Conservation (phyloP, 2,329 filamentous ascomycete species). For the Aspergillus awamori region DNA sequence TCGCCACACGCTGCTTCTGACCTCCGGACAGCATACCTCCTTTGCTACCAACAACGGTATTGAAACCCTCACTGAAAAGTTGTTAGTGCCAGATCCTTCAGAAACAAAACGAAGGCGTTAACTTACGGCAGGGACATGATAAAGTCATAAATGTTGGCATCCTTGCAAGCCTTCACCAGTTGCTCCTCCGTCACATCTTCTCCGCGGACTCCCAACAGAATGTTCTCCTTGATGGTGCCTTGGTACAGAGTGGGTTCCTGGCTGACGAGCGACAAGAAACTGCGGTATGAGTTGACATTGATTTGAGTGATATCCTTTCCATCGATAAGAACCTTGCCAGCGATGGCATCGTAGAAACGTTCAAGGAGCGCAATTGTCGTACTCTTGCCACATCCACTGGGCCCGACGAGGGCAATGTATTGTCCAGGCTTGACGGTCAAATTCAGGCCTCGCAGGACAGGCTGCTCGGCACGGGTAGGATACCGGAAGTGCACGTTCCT, state of each 20-base stretch:
- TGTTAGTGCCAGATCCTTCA: constrained; percentile 19
- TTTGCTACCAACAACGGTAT: constrained; percentile 83
- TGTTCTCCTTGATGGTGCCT: constrained; percentile 87
- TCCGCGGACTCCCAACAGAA: constrained; percentile 72
- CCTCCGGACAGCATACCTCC: constrained; percentile 84
- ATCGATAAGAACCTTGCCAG: constrained; percentile 79
- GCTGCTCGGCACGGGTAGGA: constrained; percentile 84
- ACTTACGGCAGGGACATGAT: constrained; percentile 75
- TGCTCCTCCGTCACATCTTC: constrained; percentile 71
- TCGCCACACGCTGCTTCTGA: constrained; percentile 93
- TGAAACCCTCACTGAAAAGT: constrained; percentile 68
- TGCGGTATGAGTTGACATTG: constrained; percentile 84
- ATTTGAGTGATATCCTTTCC: constrained; percentile 77
- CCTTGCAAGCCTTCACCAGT: constrained; percentile 77
- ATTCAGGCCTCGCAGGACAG: constrained; percentile 84
- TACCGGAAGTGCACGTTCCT: constrained; percentile 93
- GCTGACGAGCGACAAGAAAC: constrained; percentile 80
- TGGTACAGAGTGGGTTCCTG: constrained; percentile 96
- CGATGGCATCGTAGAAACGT: constrained; percentile 88
- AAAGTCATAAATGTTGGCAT: constrained; percentile 92
- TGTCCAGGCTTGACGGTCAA: constrained; percentile 51
- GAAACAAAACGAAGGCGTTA: neutral
- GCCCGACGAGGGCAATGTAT: constrained; percentile 78
- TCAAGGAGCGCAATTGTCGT: constrained; percentile 91
- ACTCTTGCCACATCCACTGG: constrained; percentile 90